A percentile compares a stretch with the other conserved stretches of the same genome.
These are phyloP conservation scores for Beauveria sp. DNA, from an alignment of 2,329 filamentous ascomycete species.

Conservation along the genomic window DNA sequence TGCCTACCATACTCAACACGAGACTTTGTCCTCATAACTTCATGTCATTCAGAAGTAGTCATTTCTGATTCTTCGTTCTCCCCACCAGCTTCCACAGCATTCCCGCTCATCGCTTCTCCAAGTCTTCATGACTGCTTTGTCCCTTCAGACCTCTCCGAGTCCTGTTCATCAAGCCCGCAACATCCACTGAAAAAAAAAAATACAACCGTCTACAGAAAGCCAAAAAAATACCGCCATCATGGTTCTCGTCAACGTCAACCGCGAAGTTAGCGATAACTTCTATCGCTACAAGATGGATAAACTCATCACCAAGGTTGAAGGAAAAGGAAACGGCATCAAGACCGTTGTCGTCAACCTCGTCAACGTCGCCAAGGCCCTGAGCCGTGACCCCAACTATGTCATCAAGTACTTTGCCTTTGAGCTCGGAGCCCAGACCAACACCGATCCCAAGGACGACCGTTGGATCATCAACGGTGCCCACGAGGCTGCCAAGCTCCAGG, in stretches of 20 bases:
- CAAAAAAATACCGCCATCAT: slow-evolving; percentile 55
- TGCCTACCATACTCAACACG: slow-evolving; percentile 47
- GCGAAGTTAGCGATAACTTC: slow-evolving; percentile 96
- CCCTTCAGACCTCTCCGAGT: slow-evolving; percentile 11
- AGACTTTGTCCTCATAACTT: slow-evolving; percentile 41
- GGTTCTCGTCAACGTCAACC: slow-evolving; percentile 97
- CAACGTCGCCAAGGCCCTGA: slow-evolving; percentile 86
- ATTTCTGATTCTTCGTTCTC: slow-evolving; percentile 41
- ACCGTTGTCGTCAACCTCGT: slow-evolving; percentile 93
- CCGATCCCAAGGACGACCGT: slow-evolving; percentile 91
- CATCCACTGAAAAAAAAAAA: slow-evolving; percentile 4
- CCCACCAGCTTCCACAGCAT: slow-evolving; percentile 4
- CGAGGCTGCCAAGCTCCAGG: slow-evolving; percentile 90
- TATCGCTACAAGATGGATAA: slow-evolving; percentile 99
- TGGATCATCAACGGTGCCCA: slow-evolving; percentile 99
- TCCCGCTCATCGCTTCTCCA: not conserved
- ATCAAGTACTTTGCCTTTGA: slow-evolving; percentile 99
- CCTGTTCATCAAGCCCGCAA: slow-evolving; percentile 4
- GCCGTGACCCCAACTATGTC: slow-evolving; percentile 85
- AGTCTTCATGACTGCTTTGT: slow-evolving; percentile 10
- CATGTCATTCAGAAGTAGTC: slow-evolving; percentile 48
- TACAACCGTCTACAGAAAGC: not conserved
- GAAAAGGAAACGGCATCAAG: slow-evolving; percentile 99
- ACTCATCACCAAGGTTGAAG: slow-evolving; percentile 97
- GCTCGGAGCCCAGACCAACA: slow-evolving; percentile 96